Evolutionary conservation across 2,329 filamentous ascomycete genomes (phyloP).

Genomic region (Arthrinium phaeospermum): DNA sequence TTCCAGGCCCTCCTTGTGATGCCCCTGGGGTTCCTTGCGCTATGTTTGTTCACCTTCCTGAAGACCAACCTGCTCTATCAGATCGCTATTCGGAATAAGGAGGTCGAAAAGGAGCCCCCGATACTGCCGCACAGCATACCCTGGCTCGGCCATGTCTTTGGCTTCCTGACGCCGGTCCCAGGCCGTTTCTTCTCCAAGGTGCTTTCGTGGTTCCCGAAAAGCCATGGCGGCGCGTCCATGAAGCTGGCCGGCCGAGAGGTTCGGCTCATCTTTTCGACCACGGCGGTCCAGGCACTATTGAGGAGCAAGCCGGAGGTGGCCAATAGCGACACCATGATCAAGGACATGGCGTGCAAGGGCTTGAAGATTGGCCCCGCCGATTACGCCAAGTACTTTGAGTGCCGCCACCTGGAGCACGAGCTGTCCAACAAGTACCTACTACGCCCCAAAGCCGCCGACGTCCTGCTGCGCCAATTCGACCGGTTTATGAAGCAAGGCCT

Average conservation of each 20-base stretch:
- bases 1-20: not conserved
- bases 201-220: not conserved
- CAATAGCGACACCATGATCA: not conserved
- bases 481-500: not conserved
- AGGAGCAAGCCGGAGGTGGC: not conserved
- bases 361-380: not conserved
- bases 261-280: not conserved
- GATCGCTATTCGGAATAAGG: not conserved
- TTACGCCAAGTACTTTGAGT: not conserved
- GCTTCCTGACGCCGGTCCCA: not conserved
- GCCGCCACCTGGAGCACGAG: not conserved
- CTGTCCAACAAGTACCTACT: not conserved
- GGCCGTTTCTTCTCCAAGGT: not conserved
- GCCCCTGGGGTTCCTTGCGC: not conserved
- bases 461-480: not conserved
- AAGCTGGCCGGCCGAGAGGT: not conserved
- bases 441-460: not conserved
- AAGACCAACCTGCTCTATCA: not conserved
- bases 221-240: not conserved
- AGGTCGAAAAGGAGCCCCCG: not conserved
- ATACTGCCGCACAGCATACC: not conserved
- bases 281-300: not conserved
- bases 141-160: not conserved
- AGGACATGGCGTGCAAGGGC: not conserved
- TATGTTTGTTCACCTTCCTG: not conserved